Conservation (phyloP, 106 monocot genomes). For the Narthecium ossifragum region DNA sequence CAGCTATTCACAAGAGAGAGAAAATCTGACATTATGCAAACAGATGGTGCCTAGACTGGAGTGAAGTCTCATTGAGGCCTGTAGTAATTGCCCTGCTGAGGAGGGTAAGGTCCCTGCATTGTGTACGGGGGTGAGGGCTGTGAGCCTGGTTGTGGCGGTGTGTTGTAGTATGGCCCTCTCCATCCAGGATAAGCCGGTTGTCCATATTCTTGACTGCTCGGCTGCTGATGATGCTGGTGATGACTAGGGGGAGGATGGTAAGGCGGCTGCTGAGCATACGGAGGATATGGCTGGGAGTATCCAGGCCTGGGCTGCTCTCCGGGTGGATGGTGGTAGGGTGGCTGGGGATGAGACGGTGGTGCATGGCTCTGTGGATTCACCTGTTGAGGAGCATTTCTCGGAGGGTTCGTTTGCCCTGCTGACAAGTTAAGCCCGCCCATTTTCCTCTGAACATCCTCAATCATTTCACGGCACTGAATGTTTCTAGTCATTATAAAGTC, state of each 20-base stretch:
- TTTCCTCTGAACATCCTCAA: constrained; percentile 79
- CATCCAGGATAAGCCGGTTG: constrained; percentile 83
- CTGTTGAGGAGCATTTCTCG: constrained; percentile 16
- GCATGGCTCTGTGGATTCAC: constrained; percentile 17
- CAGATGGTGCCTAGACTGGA: no score
- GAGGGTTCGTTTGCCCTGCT: constrained; percentile 18
- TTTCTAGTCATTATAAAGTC: constrained; percentile 87
- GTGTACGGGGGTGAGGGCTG: constrained; percentile 49
- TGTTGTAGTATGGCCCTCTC: constrained; percentile 68
- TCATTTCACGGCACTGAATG: constrained; percentile 82
- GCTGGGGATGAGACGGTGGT: constrained; percentile 13
- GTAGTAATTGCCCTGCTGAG: constrained; percentile 65
- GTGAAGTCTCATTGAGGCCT: constrained; percentile 52
- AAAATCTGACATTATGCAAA: no score
- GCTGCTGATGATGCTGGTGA: constrained; percentile 44
- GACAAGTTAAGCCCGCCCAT: constrained; percentile 73
- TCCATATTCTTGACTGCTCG: constrained; percentile 59
- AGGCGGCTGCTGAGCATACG: constrained; percentile 29
- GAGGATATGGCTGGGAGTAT: constrained; percentile 46
- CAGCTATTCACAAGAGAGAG: no score
- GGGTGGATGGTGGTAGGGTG: constrained; percentile 20
- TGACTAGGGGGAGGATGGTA: constrained; percentile 24
- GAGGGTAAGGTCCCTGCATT: constrained; percentile 32
- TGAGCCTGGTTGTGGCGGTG: constrained; percentile 35
- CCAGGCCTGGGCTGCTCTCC: constrained; percentile 47